Percentiles rank a stretch among this genome's conserved stretches.
Conservation (phyloP, 495 filamentous ascomycete species). For the Letharia columbiana region DNA sequence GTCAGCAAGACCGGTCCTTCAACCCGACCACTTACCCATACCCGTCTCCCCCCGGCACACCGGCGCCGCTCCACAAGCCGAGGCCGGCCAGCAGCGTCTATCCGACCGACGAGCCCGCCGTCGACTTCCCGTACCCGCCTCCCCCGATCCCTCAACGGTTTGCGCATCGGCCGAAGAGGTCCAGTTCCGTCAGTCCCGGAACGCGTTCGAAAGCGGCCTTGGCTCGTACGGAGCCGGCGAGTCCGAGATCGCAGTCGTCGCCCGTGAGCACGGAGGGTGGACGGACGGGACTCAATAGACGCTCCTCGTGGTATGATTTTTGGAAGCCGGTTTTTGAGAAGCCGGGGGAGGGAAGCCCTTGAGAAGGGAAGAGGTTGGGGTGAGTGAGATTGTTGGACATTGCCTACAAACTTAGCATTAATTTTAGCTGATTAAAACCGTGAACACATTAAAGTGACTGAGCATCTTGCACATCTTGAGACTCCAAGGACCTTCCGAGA, state of each 20-base stretch:
- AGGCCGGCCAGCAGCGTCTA: conserved; percentile 1
- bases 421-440: too few relatives aligned
- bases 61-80: neutral
- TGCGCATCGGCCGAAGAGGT: neutral
- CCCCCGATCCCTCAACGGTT: neutral
- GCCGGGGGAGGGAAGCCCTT: neutral
- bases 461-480: too few relatives aligned
- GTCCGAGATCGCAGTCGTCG: neutral
- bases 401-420: too few relatives aligned
- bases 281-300: neutral
- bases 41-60: neutral
- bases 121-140: neutral
- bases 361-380: neutral
- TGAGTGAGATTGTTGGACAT: neutral
- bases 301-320: conserved; percentile 5
- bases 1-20: neutral
- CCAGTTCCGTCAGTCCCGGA: neutral
- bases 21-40: conserved; percentile 1
- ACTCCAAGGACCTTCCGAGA: too few relatives aligned
- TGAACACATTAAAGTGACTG: too few relatives aligned
- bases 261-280: neutral
- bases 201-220: neutral
- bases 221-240: neutral
- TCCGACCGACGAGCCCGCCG: neutral
- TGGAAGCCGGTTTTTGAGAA: neutral